A percentile compares a stretch with the other conserved stretches of the same genome.
Evolutionary conservation across 495 filamentous ascomycete genomes (phyloP).

Genomic region (Aspergillus avenaceus): DNA sequence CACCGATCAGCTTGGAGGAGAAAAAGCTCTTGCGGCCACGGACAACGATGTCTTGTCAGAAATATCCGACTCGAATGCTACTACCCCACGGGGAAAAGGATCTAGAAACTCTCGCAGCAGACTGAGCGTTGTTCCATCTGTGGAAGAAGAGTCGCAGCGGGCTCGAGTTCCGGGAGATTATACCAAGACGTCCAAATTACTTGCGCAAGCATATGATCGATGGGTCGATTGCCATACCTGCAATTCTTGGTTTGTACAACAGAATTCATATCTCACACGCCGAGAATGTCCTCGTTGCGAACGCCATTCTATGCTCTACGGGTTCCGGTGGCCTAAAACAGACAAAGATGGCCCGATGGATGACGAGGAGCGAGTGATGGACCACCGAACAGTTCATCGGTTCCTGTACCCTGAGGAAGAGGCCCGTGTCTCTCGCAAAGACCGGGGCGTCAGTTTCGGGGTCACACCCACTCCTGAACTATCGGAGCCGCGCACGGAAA

Average conservation of each 20-base stretch:
- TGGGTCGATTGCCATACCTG: constrained; percentile 90
- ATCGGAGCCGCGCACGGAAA: constrained; percentile 37
- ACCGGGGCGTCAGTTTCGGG: constrained; percentile 37
- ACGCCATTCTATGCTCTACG: constrained; percentile 92
- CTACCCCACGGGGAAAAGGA: constrained; percentile 15
- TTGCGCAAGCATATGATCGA: constrained; percentile 67
- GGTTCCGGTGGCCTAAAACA: constrained; percentile 93
- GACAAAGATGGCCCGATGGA: constrained; percentile 69
- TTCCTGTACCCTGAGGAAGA: constrained; percentile 67
- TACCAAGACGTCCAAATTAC: constrained; percentile 65
- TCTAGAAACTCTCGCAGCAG: constrained; percentile 17
- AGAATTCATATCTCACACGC: constrained; percentile 79
- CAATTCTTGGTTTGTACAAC: constrained; percentile 74
- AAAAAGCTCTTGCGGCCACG: constrained; percentile 5
- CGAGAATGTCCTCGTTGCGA: constrained; percentile 88
- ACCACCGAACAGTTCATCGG: constrained; percentile 67
- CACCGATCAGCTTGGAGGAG: not conserved
- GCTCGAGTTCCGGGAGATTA: constrained; percentile 70
- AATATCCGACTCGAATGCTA: constrained; percentile 14
- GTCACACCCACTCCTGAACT: constrained; percentile 35
- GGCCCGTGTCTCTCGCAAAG: constrained; percentile 47
- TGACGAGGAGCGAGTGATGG: constrained; percentile 69
- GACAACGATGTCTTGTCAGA: constrained; percentile 14
- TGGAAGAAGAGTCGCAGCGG: constrained; percentile 38
- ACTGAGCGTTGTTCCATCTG: constrained; percentile 34